A percentile compares a stretch with the other conserved stretches of the same genome.
phyloP scores from a whole-genome alignment of 2,329 filamentous ascomycete genomes.

The Neofusicoccum laricinum region DNA sequence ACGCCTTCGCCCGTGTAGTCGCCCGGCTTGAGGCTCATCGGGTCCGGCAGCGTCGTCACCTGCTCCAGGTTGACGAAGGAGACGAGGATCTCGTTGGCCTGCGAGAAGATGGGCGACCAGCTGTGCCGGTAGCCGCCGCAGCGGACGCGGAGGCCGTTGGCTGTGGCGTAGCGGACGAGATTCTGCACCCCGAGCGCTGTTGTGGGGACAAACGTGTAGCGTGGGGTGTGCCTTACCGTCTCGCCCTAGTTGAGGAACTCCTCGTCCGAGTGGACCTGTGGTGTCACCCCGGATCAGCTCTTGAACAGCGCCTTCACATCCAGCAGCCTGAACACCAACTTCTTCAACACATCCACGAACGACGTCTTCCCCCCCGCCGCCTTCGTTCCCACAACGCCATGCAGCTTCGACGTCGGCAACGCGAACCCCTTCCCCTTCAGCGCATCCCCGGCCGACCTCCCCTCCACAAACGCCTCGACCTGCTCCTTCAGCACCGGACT shows the following conservation, averaged over 20 bases:
- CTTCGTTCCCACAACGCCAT: background rate
- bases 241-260: constrained; percentile 44
- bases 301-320: constrained; percentile 23
- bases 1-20: constrained; percentile 22
- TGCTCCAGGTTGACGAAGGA: constrained; percentile 41
- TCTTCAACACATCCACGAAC: constrained; percentile 18
- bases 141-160: constrained; percentile 37
- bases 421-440: constrained; percentile 24
- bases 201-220: constrained; percentile 42
- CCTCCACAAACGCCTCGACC: constrained; percentile 30
- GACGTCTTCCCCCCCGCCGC: background rate
- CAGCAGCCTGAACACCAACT: constrained; percentile 18
- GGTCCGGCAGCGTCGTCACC: constrained; percentile 40
- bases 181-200: constrained; percentile 42
- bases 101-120: constrained; percentile 42
- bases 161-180: constrained; percentile 38
- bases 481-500: constrained; percentile 26
- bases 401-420: constrained; percentile 2
- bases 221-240: constrained; percentile 39
- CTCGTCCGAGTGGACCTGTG: constrained; percentile 22
- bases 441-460: constrained; percentile 25
- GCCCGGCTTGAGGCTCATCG: constrained; percentile 24
- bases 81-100: constrained; percentile 42
- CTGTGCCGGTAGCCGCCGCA: constrained; percentile 46
- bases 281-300: constrained; percentile 18